These are phyloP conservation scores for Ceratobasidium sp. DNA, from an alignment of 1,284 basidiomycete species.

Conservation along the genomic window DNA sequence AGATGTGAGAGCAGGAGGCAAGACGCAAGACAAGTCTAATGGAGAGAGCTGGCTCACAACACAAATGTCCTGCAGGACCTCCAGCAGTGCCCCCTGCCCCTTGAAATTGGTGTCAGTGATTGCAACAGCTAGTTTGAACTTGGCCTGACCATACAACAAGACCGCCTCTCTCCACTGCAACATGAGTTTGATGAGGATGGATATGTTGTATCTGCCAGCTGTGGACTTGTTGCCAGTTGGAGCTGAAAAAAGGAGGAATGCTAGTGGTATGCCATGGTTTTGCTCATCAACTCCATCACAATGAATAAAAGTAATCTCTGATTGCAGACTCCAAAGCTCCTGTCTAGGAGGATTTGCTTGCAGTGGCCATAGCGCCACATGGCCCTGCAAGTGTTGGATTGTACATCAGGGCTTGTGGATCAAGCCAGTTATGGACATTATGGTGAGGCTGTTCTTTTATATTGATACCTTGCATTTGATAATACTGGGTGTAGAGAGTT, in stretches of 20 bases:
- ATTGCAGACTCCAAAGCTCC: slow-evolving; percentile 52
- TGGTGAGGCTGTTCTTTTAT: slow-evolving; percentile 41
- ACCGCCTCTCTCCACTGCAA: slow-evolving; percentile 43
- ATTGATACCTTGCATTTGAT: slow-evolving; percentile 43
- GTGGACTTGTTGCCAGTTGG: slow-evolving; percentile 47
- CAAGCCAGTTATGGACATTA: slow-evolving; percentile 46
- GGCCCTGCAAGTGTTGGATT: slow-evolving; percentile 45
- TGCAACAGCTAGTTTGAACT: slow-evolving; percentile 46
- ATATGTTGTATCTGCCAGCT: slow-evolving; percentile 49
- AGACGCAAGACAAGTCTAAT: no score
- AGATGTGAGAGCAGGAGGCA: no score
- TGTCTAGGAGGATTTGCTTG: slow-evolving; percentile 50
- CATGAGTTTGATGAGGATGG: slow-evolving; percentile 48
- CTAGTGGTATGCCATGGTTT: slow-evolving; percentile 48
- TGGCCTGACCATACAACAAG: neutral
- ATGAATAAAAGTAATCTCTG: slow-evolving; percentile 50
- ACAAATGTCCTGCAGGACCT: slow-evolving; percentile 47
- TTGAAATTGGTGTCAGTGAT: slow-evolving; percentile 53
- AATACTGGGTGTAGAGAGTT: slow-evolving; percentile 44
- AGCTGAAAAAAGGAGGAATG: slow-evolving; percentile 52
- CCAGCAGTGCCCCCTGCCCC: slow-evolving; percentile 48
- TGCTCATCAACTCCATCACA: slow-evolving; percentile 49
- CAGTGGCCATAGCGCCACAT: slow-evolving; percentile 50
- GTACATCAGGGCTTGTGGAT: slow-evolving; percentile 41
- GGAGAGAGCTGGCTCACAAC: no score